Percentiles rank a stretch among this genome's conserved stretches.
Evolutionary conservation across 2,329 filamentous ascomycete genomes (phyloP).

Genomic region (Penicillium italicum): DNA sequence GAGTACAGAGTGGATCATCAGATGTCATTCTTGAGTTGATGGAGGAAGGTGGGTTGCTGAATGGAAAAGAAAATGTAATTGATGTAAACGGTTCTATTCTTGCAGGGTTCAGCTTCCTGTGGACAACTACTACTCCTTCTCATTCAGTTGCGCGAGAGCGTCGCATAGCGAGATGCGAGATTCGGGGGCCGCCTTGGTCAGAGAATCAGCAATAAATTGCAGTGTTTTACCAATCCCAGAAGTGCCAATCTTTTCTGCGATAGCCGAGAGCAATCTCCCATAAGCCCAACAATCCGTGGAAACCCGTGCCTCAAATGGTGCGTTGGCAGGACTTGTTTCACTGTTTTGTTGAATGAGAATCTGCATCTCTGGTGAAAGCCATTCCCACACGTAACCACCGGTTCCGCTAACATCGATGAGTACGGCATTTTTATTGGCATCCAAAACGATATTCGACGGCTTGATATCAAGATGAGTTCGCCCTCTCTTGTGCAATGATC

Average conservation of each 20-base stretch:
- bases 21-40: no score
- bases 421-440: constrained; percentile 14
- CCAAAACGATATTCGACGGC: constrained; percentile 19
- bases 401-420: constrained; percentile 22
- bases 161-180: no score
- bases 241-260: background rate
- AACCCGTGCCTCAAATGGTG: background rate
- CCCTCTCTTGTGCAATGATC: constrained; percentile 5
- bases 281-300: background rate
- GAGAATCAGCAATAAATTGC: no score
- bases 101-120: no score
- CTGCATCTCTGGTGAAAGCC: constrained; percentile 18
- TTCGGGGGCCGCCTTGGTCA: no score
- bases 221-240: background rate
- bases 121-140: no score
- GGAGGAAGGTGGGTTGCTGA: no score
- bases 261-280: background rate
- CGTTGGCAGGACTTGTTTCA: background rate
- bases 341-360: background rate
- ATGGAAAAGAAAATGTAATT: no score
- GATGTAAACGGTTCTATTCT: no score
- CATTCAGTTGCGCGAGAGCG: no score
- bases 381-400: constrained; percentile 13
- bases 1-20: no score
- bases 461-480: constrained; percentile 22